Percentiles rank a stretch among this genome's conserved stretches.
phyloP scores from a whole-genome alignment of 805 yeast species.

The Metschnikowia corniflorae region DNA sequence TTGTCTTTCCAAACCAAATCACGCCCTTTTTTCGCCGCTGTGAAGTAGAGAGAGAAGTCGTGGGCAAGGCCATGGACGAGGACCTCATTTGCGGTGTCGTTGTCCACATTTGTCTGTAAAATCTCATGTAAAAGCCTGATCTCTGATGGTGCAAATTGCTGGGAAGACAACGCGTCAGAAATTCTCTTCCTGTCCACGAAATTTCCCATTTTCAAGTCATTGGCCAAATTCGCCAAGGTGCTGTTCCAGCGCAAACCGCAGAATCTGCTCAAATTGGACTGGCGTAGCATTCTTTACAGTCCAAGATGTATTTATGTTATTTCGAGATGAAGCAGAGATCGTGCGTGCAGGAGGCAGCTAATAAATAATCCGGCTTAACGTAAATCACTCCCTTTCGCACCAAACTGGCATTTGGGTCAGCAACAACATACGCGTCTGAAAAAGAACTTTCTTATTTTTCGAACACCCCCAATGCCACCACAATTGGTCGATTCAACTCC shows the following conservation, averaged over 20 bases:
- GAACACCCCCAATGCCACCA: too few species aligned
- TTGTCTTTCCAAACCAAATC: conserved; percentile 15
- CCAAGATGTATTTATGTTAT: too few species aligned
- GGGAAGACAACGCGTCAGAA: conserved; percentile 1
- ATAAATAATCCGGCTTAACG: too few species aligned
- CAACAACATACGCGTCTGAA: too few species aligned
- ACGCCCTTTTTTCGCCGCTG: conserved; percentile 13
- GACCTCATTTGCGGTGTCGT: conserved; percentile 18
- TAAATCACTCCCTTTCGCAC: too few species aligned
- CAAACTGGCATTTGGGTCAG: too few species aligned
- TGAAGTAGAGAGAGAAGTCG: conserved; percentile 29
- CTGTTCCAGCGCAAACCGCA: conserved; percentile 8
- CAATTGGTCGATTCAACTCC: too few species aligned
- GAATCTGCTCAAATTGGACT: background rate
- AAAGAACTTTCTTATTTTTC: too few species aligned
- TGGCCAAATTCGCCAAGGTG: conserved; percentile 2
- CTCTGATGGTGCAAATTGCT: conserved; percentile 3
- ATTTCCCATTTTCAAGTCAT: conserved; percentile 2
- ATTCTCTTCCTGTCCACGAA: background rate
- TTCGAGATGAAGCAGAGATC: too few species aligned
- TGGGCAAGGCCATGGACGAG: conserved; percentile 20
- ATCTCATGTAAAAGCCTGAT: conserved; percentile 9
- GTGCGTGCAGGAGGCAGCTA: too few species aligned
- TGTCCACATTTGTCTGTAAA: conserved; percentile 1
- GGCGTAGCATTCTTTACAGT: background rate